Conservation (phyloP, 2,329 filamentous ascomycete species). For the Rhynchosporium graminicola region DNA sequence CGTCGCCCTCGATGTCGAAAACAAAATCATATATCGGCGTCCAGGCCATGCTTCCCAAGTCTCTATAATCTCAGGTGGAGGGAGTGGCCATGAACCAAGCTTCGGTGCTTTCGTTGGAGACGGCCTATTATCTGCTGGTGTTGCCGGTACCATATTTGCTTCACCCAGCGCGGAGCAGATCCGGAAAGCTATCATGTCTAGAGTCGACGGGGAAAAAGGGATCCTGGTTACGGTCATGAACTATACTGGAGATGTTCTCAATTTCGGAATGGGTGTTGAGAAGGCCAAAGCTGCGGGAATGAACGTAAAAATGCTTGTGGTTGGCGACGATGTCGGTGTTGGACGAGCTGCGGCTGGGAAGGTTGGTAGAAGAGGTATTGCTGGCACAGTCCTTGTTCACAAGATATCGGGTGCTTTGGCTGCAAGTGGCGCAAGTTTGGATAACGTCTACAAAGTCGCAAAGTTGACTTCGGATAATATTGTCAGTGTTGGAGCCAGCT, state of each 20-base stretch:
- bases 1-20: constrained; percentile 71
- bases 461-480: constrained; percentile 72
- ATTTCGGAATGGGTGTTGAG: constrained; percentile 92
- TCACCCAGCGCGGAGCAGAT: constrained; percentile 82
- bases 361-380: constrained; percentile 86
- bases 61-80: constrained; percentile 83
- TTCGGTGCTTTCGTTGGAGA: constrained; percentile 84
- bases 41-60: constrained; percentile 63
- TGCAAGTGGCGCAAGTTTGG: constrained; percentile 64
- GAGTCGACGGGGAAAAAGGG: constrained; percentile 71
- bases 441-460: constrained; percentile 73
- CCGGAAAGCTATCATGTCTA: constrained; percentile 69
- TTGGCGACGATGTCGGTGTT: constrained; percentile 90
- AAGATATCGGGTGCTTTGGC: constrained; percentile 88
- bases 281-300: constrained; percentile 82
- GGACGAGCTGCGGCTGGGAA: constrained; percentile 82
- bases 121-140: constrained; percentile 77
- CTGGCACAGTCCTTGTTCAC: constrained; percentile 86
- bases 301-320: constrained; percentile 83
- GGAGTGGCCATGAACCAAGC: constrained; percentile 86
- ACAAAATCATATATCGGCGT: constrained; percentile 83
- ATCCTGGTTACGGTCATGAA: constrained; percentile 95
- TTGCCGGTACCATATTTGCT: constrained; percentile 86
- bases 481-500: constrained; percentile 80
- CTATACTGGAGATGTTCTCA: constrained; percentile 86